A percentile compares a stretch with the other conserved stretches of the same genome.
These are phyloP conservation scores for Diaporthe sp. DNA, from an alignment of 2,329 filamentous ascomycete genomes.

Conservation along the genomic window DNA sequence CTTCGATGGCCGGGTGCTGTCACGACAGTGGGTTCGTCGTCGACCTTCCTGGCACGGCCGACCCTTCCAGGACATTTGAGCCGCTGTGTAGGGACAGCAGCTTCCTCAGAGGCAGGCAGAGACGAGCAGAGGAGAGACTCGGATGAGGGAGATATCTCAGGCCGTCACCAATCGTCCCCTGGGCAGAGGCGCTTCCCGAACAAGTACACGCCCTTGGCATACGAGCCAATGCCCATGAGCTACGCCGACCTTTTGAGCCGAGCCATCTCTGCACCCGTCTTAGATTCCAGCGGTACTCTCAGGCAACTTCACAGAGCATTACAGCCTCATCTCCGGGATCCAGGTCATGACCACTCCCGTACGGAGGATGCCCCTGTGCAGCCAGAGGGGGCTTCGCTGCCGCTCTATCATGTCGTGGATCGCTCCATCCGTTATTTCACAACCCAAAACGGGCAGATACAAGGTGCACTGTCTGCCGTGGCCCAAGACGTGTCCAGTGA, in stretches of 20 bases:
- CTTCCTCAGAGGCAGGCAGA: background rate
- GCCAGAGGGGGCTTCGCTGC: background rate
- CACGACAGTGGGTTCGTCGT: background rate
- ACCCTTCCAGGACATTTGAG: no score
- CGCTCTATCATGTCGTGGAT: background rate
- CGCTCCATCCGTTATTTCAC: background rate
- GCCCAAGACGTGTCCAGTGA: background rate
- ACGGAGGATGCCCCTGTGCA: background rate
- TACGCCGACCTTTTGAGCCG: background rate
- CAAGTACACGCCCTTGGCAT: background rate
- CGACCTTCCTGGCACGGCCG: background rate
- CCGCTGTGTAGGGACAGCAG: background rate
- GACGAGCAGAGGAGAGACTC: background rate
- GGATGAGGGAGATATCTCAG: background rate
- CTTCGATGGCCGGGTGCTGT: background rate
- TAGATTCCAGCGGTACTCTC: fast-evolving
- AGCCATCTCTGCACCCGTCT: no score
- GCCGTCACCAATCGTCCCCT: fast-evolving
- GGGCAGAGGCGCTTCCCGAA: no score
- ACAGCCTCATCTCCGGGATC: background rate
- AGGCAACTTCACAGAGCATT: fast-evolving
- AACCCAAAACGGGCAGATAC: fast-evolving
- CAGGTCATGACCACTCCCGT: background rate
- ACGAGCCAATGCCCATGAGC: background rate
- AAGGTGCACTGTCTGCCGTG: background rate